phyloP scores from a whole-genome alignment of 2,329 filamentous ascomycete species.

The Chaetomiaceae sp. region DNA sequence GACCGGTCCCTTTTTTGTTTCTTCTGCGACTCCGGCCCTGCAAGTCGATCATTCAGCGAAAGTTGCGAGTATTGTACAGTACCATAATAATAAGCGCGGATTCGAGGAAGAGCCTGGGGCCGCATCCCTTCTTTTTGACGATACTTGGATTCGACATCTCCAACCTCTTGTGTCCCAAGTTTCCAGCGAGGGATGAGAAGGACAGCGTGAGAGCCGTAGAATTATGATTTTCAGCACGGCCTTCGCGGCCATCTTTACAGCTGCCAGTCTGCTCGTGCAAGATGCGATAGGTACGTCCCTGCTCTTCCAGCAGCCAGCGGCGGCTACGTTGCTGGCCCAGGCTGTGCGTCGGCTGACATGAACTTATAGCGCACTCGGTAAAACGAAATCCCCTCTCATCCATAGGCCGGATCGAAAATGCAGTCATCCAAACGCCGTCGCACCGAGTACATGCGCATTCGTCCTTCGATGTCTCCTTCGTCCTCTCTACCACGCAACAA shows the following conservation, averaged over 20 bases:
- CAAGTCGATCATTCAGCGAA: neutral
- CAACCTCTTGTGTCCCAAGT: neutral
- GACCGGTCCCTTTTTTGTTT: neutral
- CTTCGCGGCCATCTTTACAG: slow-evolving; percentile 29
- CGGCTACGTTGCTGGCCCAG: neutral
- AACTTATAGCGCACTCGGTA: slow-evolving; percentile 60
- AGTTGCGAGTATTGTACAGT: neutral
- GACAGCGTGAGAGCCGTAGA: slow-evolving; percentile 6
- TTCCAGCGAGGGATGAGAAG: slow-evolving; percentile 7
- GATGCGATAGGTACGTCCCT: slow-evolving; percentile 27
- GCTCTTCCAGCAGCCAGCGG: neutral
- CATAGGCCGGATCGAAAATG: slow-evolving; percentile 68
- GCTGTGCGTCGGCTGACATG: slow-evolving; percentile 4
- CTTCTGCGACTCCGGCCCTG: neutral
- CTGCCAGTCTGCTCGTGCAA: slow-evolving; percentile 25
- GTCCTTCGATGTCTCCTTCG: slow-evolving; percentile 79
- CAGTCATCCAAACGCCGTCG: slow-evolving; percentile 72
- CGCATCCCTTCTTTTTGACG: neutral
- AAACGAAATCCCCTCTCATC: slow-evolving; percentile 72
- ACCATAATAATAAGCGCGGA: neutral
- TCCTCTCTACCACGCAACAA: slow-evolving; percentile 61
- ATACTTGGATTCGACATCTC: neutral
- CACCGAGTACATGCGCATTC: slow-evolving; percentile 76
- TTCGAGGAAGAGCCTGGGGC: neutral
- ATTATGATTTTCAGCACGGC: slow-evolving; percentile 31